These are phyloP conservation scores for Echria macrotheca DNA, from an alignment of 495 filamentous ascomycete species.

Conservation along the genomic window DNA sequence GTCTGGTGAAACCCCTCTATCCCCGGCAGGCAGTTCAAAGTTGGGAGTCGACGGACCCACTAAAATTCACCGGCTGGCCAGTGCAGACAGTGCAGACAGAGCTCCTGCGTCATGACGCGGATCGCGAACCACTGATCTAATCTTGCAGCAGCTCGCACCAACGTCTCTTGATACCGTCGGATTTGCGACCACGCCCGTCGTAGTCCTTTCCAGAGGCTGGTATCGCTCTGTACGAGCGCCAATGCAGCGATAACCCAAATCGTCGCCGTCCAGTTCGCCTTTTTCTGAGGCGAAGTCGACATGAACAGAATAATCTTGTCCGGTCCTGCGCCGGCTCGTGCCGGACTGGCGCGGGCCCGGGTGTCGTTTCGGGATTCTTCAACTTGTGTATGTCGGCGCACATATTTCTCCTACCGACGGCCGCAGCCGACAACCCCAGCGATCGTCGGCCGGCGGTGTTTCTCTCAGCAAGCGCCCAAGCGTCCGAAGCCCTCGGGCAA, in stretches of 20 bases:
- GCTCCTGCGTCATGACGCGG: constrained; percentile 10
- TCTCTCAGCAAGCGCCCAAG: constrained; percentile 31
- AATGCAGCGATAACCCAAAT: no score
- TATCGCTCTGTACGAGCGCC: no score
- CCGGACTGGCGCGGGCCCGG: constrained; percentile 21
- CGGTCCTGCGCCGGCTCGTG: constrained; percentile 16
- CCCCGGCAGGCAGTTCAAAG: no score
- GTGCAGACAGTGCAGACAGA: no score
- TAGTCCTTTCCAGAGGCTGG: no score
- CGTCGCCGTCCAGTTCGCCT: no score
- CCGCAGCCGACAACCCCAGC: constrained; percentile 9
- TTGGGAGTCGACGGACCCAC: no score
- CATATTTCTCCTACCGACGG: constrained; percentile 12
- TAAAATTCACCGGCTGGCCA: no score
- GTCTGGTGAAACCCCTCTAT: no score
- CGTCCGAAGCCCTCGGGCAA: constrained; percentile 53
- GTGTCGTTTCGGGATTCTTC: constrained; percentile 12
- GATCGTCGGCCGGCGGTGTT: constrained; percentile 20
- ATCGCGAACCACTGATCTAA: no score
- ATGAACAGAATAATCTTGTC: constrained; percentile 19
- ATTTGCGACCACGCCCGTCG: no score
- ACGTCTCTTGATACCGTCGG: not conserved
- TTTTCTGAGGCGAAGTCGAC: no score
- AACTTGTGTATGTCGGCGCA: constrained; percentile 13
- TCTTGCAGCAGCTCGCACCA: not conserved